Percentiles rank a stretch among this genome's conserved stretches.
These are phyloP conservation scores for Colletotrichum sp. DNA, from an alignment of 2,329 filamentous ascomycete species.

Conservation along the genomic window DNA sequence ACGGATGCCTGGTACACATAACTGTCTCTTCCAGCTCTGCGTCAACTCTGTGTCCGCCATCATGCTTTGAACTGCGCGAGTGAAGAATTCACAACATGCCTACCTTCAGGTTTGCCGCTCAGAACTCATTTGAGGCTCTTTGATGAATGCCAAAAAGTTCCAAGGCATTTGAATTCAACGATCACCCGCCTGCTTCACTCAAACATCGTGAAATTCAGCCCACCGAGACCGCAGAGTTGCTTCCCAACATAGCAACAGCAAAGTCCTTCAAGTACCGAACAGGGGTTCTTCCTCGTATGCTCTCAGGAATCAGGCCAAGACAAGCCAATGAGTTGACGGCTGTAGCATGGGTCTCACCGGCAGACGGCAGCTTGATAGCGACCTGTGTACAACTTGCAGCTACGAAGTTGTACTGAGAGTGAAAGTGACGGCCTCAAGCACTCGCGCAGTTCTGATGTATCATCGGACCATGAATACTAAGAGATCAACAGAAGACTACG, in stretches of 20 bases:
- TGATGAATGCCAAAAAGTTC: background rate
- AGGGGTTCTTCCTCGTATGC: background rate
- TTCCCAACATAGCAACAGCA: background rate
- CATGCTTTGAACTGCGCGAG: background rate
- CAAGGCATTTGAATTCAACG: background rate
- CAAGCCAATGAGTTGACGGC: background rate
- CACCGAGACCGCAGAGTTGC: background rate
- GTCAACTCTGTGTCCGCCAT: rapidly evolving
- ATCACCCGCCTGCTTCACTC: background rate
- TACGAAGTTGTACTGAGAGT: background rate
- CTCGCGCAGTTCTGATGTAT: too few relatives aligned
- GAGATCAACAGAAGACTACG: too few relatives aligned
- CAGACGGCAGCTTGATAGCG: background rate
- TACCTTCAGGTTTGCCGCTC: background rate
- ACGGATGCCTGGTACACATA: rapidly evolving
- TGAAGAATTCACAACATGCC: background rate
- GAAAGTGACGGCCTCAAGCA: too few relatives aligned
- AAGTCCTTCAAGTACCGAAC: background rate
- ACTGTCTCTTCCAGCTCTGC: background rate
- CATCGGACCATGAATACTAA: too few relatives aligned
- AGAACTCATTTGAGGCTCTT: background rate
- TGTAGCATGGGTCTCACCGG: background rate
- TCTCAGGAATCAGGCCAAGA: background rate
- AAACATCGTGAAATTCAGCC: background rate
- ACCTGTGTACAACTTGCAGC: background rate